Evolutionary conservation across 1,284 basidiomycete species (phyloP), one percentile per base, ranked within the genome.

Genomic region (Ceratobasidium sp.): DNA sequence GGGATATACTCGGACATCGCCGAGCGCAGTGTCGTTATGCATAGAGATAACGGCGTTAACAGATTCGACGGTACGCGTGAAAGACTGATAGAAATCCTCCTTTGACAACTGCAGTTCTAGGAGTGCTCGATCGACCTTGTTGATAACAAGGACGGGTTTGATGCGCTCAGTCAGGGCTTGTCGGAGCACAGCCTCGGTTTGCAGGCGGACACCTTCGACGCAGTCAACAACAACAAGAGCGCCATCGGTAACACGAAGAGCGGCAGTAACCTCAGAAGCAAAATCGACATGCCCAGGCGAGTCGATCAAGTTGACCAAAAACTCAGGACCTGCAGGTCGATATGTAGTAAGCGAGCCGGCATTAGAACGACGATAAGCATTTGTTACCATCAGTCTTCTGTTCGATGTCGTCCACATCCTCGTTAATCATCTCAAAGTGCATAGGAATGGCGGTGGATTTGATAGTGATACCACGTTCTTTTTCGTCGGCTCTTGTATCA

Each of bases 401-500:
- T 87, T 96, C 94, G 86, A 99, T 93, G 80, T 93, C 89, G 23
- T 85, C 83, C 61, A 97, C 84, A 80, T 97, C 94, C 23, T 98
- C 96, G 90, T 98, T 96, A 85, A 90, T 86, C 84, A 99, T 91
- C 88, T 96, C 93, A 86, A 99, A 99, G 89, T 98, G 99, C 98
- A 99, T 99, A 80, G 98, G 98, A 86, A 99, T 99, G 85, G 97
- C 98, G 65, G 98, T 99, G 67, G 98, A 99, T 89, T 99, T 99
- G 90, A 99, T 99, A 79, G 98, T 99, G 84, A 99, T 99, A 91
- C 98, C 98, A 89, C 98, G 97, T 87, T 99, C 98, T 86, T 98
- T 99, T 89, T 99, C 98, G 86, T 99, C 98, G 57, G 95, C 92
- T 90, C 97, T 89, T 83, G 98, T 99, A 87, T 99, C 97, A 81